Percentiles rank a stretch among this genome's conserved stretches.
Evolutionary conservation across 768 basidiomycete genomes (phyloP).

Genomic region (Pleurotus djamor): DNA sequence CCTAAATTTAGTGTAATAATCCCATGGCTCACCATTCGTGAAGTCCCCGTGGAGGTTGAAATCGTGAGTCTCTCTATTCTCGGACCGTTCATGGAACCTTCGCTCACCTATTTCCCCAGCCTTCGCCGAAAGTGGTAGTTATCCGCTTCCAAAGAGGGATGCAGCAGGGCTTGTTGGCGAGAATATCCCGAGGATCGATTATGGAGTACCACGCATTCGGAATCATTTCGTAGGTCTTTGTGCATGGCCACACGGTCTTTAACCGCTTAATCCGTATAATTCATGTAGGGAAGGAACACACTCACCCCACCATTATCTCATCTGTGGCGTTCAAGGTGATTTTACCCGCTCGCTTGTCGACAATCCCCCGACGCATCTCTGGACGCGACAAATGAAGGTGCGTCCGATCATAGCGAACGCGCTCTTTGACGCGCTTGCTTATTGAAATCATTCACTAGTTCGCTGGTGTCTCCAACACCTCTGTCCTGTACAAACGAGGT

Average conservation of each 20-base stretch:
- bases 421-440: neutral
- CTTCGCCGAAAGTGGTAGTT: constrained; percentile 78
- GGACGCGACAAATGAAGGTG: constrained; percentile 83
- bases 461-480: constrained; percentile 81
- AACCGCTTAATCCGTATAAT: neutral
- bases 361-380: constrained; percentile 66
- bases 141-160: constrained; percentile 82
- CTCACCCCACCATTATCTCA: constrained; percentile 76
- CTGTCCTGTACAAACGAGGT: constrained; percentile 71
- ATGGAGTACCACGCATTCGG: constrained; percentile 89
- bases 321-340: constrained; percentile 84
- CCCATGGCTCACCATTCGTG: constrained; percentile 76
- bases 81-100: neutral
- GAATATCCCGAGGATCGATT: constrained; percentile 72
- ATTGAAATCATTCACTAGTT: constrained; percentile 38
- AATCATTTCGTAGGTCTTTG: constrained; percentile 63
- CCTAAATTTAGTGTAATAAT: constrained; percentile 49
- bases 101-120: constrained; percentile 34
- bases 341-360: constrained; percentile 75
- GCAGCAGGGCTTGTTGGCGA: constrained; percentile 81
- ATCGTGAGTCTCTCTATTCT: constrained; percentile 44
- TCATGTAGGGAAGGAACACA: constrained; percentile 62
- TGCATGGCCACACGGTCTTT: constrained; percentile 7
- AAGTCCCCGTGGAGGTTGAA: constrained; percentile 76
- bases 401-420: constrained; percentile 9